Percentiles rank a stretch among this genome's conserved stretches.
These are phyloP conservation scores for Lineolata rhizophorae DNA, from an alignment of 495 filamentous ascomycete species.

Conservation along the genomic window DNA sequence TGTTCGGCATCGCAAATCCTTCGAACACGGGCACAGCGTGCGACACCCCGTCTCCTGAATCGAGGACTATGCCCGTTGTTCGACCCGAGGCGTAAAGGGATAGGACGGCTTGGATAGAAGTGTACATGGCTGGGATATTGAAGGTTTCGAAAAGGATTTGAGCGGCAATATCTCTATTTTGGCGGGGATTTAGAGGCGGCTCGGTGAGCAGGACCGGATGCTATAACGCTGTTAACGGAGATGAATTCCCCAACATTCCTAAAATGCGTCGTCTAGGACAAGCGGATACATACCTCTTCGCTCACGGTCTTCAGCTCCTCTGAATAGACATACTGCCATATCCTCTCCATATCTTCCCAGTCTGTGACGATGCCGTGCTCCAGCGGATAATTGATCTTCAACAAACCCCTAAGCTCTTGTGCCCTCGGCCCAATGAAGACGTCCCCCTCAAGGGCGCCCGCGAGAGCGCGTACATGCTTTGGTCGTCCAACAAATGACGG, in stretches of 20 bases:
- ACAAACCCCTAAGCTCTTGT: conserved; percentile 73
- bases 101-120: conserved; percentile 89
- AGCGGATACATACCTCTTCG: conserved; percentile 50
- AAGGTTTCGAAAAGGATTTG: conserved; percentile 99
- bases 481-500: conserved; percentile 95
- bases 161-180: conserved; percentile 88
- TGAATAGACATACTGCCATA: conserved; percentile 78
- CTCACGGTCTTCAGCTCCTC: conserved; percentile 83
- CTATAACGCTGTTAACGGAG: conserved; percentile 18
- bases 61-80: conserved; percentile 89
- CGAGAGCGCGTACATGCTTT: conserved; percentile 89
- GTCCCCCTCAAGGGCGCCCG: conserved; percentile 88
- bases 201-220: conserved; percentile 95
- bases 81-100: conserved; percentile 92
- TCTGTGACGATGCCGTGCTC: conserved; percentile 98
- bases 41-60: conserved; percentile 90
- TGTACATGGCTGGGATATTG: conserved; percentile 92
- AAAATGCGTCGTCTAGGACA: background rate
- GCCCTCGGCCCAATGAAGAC: conserved; percentile 90
- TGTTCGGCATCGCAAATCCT: conserved; percentile 89
- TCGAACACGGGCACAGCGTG: conserved; percentile 97
- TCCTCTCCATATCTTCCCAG: conserved; percentile 99
- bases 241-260: background rate
- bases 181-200: conserved; percentile 84
- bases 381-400: conserved; percentile 88